phyloP scores from a whole-genome alignment of 805 yeast genomes.

The Candida sakaeoensis region DNA sequence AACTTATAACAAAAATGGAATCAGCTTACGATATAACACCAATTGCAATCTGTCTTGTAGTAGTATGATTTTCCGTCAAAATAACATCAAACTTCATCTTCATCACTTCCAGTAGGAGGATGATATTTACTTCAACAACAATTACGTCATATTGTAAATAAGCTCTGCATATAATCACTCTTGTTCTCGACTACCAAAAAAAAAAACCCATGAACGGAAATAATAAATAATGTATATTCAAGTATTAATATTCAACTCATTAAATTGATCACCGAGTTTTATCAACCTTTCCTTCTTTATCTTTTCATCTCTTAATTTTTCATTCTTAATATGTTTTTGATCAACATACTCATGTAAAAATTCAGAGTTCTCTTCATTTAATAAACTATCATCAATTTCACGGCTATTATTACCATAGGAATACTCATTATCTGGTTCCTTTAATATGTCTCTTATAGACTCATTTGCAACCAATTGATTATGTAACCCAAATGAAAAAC shows the following conservation, averaged over 20 bases:
- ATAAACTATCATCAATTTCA: conserved; percentile 13
- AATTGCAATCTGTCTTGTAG: no score
- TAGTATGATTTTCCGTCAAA: no score
- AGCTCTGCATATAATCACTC: not conserved
- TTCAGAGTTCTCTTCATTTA: conserved; percentile 9
- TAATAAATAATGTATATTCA: conserved; percentile 5
- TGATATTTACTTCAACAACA: no score
- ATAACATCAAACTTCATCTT: no score
- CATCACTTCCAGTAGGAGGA: no score
- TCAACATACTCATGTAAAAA: conserved; percentile 9
- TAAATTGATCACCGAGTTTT: conserved; percentile 31
- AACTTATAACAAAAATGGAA: no score
- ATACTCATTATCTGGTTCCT: conserved; percentile 26
- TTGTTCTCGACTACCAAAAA: conserved; percentile 2
- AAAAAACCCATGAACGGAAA: no score
- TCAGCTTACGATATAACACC: no score
- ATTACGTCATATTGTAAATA: not conserved
- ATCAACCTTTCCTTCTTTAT: conserved; percentile 35
- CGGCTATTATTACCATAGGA: conserved; percentile 17
- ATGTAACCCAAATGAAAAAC: conserved; percentile 51
- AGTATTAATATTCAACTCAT: conserved; percentile 18
- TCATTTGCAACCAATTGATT: conserved; percentile 42
- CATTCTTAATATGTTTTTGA: conserved; percentile 20
- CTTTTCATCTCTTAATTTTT: conserved; percentile 32
- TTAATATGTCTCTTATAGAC: conserved; percentile 31